phyloP scores from a whole-genome alignment of 2,329 filamentous ascomycete species.

The Curvularia spicifera region DNA sequence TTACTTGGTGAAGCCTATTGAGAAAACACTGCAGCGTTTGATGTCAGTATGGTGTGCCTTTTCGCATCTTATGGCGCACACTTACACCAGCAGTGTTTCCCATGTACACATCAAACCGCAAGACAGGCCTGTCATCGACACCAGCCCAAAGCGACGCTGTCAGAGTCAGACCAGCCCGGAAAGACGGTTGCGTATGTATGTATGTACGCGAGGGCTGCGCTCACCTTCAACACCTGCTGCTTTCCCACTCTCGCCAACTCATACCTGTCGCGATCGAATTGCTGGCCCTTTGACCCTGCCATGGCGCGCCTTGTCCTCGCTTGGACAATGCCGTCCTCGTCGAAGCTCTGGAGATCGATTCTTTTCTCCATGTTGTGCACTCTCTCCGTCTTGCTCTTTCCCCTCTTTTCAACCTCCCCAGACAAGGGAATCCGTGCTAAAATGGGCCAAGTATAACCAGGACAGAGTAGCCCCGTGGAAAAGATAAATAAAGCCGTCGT shows the following conservation, averaged over 20 bases:
- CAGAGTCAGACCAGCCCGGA: constrained; percentile 13
- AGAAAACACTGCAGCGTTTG: constrained; percentile 34
- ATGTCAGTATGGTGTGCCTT: constrained; percentile 3
- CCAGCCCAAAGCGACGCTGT: constrained; percentile 47
- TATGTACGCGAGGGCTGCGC: neutral
- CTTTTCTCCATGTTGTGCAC: constrained; percentile 40
- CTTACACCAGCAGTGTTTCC: constrained; percentile 49
- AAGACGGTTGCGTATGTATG: neutral
- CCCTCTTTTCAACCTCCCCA: neutral
- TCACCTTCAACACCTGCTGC: constrained; percentile 46
- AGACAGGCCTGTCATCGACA: constrained; percentile 48
- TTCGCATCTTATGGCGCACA: neutral
- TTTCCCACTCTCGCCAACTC: constrained; percentile 47
- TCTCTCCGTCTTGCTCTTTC: neutral
- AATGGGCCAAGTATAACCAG: no score
- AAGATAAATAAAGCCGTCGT: no score
- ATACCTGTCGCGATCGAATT: constrained; percentile 44
- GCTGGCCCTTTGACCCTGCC: constrained; percentile 34
- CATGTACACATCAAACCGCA: constrained; percentile 49
- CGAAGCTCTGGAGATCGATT: constrained; percentile 37
- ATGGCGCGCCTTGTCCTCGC: constrained; percentile 30
- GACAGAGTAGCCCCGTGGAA: no score
- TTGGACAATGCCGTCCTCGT: constrained; percentile 31
- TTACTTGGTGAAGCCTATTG: constrained; percentile 47
- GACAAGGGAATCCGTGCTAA: neutral